Percentiles rank a stretch among this genome's conserved stretches.
phyloP scores from a whole-genome alignment of 345 rosid species.

The Crucihimalaya himalaica region DNA sequence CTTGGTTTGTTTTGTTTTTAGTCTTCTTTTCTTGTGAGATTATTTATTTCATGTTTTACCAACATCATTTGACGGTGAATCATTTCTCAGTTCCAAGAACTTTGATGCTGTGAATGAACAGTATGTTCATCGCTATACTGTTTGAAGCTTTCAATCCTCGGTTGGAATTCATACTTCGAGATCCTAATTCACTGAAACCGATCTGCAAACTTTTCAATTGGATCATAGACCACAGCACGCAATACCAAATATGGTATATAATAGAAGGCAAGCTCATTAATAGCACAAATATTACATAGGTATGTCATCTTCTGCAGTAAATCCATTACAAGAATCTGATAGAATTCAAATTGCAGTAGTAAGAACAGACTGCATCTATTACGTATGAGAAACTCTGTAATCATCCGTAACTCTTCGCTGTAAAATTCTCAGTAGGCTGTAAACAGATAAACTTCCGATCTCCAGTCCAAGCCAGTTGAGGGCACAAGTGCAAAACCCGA shows the following conservation, averaged over 20 bases:
- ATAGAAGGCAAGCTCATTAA: constrained; percentile 25
- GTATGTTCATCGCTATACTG: background rate
- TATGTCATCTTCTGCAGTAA: constrained; percentile 32
- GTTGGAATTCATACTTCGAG: background rate
- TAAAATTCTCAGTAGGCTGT: constrained; percentile 27
- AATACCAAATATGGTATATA: background rate
- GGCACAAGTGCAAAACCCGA: constrained; percentile 29
- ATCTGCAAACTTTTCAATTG: background rate
- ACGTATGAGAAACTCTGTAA: constrained; percentile 23
- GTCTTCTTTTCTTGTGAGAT: constrained; percentile 4
- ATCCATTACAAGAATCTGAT: constrained; percentile 39
- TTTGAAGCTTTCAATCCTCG: background rate
- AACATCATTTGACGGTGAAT: background rate
- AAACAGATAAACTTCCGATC: constrained; percentile 29
- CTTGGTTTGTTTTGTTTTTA: background rate
- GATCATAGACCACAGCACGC: background rate
- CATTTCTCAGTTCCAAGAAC: constrained; percentile 1
- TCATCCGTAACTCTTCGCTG: constrained; percentile 23
- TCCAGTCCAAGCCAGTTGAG: constrained; percentile 20
- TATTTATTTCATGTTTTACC: constrained; percentile 6
- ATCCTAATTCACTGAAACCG: background rate
- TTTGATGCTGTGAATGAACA: background rate
- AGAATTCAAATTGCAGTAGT: constrained; percentile 17
- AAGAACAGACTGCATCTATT: constrained; percentile 28
- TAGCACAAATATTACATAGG: constrained; percentile 37